These are phyloP conservation scores for Harringtonia aguacate DNA, from an alignment of 2,329 filamentous ascomycete species.

Conservation along the genomic window DNA sequence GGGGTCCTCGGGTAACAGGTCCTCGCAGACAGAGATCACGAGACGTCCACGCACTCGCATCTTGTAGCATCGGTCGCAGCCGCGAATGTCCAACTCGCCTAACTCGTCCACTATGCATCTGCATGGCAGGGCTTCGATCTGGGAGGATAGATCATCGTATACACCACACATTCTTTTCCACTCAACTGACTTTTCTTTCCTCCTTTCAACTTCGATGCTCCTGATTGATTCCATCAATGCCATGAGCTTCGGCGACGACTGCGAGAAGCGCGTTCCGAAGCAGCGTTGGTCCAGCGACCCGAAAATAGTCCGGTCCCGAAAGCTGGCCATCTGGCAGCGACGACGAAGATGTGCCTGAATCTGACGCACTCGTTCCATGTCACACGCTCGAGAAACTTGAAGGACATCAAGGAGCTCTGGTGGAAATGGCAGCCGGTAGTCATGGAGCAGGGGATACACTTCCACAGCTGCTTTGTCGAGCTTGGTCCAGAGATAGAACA, in stretches of 20 bases:
- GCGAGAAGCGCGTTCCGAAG: constrained; percentile 36
- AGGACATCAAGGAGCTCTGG: constrained; percentile 42
- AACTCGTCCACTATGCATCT: constrained; percentile 16
- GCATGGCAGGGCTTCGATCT: constrained; percentile 20
- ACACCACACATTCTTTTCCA: constrained; percentile 19
- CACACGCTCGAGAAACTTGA: constrained; percentile 31
- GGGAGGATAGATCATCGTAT: constrained; percentile 19
- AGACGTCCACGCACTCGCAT: constrained; percentile 18
- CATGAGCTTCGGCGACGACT: constrained; percentile 17
- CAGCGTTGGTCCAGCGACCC: constrained; percentile 26
- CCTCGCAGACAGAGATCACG: constrained; percentile 26
- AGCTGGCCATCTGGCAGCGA: constrained; percentile 19
- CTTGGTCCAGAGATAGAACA: constrained; percentile 50
- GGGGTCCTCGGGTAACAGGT: constrained; percentile 24
- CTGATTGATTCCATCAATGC: constrained; percentile 16
- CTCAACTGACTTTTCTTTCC: constrained; percentile 19
- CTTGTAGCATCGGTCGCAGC: constrained; percentile 25
- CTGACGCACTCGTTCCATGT: constrained; percentile 37
- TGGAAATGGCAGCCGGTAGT: constrained; percentile 41
- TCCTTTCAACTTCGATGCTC: constrained; percentile 8
- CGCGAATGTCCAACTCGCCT: constrained; percentile 13
- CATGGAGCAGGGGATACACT: constrained; percentile 33
- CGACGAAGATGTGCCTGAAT: constrained; percentile 38
- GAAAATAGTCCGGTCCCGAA: constrained; percentile 31
- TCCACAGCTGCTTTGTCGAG: constrained; percentile 38